A percentile compares a stretch with the other conserved stretches of the same genome.
These are phyloP conservation scores for Zygosaccharomyces gambellarensis DNA, from an alignment of 805 yeast genomes.

Conservation along the genomic window DNA sequence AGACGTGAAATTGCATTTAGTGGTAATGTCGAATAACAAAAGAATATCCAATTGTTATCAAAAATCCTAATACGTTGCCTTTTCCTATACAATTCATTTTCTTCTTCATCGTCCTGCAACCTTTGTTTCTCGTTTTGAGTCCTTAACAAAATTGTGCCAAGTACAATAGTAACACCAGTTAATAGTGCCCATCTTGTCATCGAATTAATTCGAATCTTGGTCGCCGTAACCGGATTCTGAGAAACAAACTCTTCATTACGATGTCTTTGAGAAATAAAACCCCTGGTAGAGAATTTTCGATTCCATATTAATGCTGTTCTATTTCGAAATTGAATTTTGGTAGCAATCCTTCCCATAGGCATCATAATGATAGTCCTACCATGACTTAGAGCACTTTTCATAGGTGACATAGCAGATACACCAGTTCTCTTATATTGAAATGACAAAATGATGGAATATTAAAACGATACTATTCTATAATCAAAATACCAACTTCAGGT, in stretches of 20 bases:
- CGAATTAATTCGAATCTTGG: conserved; percentile 2
- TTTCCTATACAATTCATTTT: conserved; percentile 46
- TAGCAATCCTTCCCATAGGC: conserved; percentile 17
- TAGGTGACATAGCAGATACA: conserved; percentile 15
- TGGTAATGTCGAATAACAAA: conserved; percentile 85
- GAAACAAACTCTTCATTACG: conserved; percentile 10
- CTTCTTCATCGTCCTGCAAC: conserved; percentile 20
- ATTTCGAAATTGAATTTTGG: conserved; percentile 24
- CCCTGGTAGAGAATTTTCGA: conserved; percentile 18
- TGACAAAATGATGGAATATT: no score
- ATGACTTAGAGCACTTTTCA: conserved; percentile 19
- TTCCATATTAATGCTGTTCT: conserved; percentile 26
- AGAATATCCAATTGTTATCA: conserved; percentile 72
- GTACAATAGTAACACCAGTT: conserved; percentile 29
- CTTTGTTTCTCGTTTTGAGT: conserved; percentile 30
- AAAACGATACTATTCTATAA: no score
- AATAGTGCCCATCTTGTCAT: conserved; percentile 29
- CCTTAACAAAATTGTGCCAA: conserved; percentile 24
- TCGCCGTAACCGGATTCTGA: conserved; percentile 5
- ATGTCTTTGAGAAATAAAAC: conserved; percentile 9
- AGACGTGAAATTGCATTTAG: conserved; percentile 83
- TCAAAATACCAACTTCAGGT: no score
- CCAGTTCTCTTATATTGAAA: not conserved
- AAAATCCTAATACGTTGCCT: conserved; percentile 40
- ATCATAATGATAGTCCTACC: conserved; percentile 18